Evolutionary conservation across 306 rosid genomes (phyloP), one percentile per base, ranked within the genome.

Genomic region (Citrullus colocynthis): DNA sequence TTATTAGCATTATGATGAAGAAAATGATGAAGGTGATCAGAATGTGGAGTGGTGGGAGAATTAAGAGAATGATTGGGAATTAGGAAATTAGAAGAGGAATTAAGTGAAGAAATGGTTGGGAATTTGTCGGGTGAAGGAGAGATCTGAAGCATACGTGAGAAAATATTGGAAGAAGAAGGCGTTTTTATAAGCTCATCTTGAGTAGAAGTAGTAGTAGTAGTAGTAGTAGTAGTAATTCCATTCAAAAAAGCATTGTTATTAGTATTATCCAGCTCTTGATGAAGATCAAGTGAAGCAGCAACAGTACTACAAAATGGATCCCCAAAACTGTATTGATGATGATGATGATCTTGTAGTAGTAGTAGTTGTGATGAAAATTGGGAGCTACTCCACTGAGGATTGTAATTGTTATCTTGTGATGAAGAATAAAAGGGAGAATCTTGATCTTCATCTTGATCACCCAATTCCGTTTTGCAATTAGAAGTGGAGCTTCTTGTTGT

Each of bases 81-180:
- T 9, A 65, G 16, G 52, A 69, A 67, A 55, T 13, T 17, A 18
- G 59, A 55, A 42, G 81, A 55, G 13, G 81, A 69, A 39, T 51
- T n/a, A 55, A 63, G 41, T 65, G 72, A 60, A 24, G 63, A 62
- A 45, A 48, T 48, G 54, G 54, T 52, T 11, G 49, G 18, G 24
- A 78, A 65, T 65, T 78, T 78, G 59, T 60, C 45, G 14, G 81
- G 12, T 12, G 56, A 67, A 6, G 96, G 95, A 71, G 96, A 92
- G 96, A 94, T 94, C 95, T 94, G 97, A 86, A 90, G 90, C 93
- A 90, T 88, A 52, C 89, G 80, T 16, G 98, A 92, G 83, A 94
- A 92, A 71, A 89, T 84, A 81, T 90, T 90, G 45, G 82, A 80
- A 74, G 4, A 3, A 55, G n/a, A 16, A 75, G 90, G 82, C 60